Conservation (phyloP, 805 yeast species). For the Ogataea pini region DNA sequence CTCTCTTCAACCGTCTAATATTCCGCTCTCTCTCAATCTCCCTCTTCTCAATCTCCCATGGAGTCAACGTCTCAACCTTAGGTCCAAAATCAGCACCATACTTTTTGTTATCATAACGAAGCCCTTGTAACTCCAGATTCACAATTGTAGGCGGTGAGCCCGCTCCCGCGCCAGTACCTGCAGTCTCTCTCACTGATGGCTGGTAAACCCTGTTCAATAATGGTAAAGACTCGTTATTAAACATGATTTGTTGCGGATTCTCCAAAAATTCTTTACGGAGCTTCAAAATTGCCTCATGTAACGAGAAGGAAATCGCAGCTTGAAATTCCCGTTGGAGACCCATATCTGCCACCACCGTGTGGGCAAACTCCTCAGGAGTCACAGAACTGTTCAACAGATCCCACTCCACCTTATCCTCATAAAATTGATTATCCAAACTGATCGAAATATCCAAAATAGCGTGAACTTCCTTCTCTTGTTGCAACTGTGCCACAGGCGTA, state of each 20-base stretch:
- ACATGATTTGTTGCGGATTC: constrained; percentile 37
- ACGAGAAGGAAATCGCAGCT: constrained; percentile 84
- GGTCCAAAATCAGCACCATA: constrained; percentile 89
- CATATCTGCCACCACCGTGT: constrained; percentile 76
- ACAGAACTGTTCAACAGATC: constrained; percentile 57
- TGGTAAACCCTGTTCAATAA: constrained; percentile 36
- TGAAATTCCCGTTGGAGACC: constrained; percentile 83
- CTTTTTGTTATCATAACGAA: constrained; percentile 71
- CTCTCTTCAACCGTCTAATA: constrained; percentile 88
- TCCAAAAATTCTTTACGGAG: constrained; percentile 83
- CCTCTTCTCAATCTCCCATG: constrained; percentile 91
- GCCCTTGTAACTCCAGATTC: constrained; percentile 40
- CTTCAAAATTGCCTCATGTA: constrained; percentile 76
- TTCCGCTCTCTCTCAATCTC: constrained; percentile 94
- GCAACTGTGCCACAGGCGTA: constrained; percentile 57
- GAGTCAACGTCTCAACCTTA: constrained; percentile 77
- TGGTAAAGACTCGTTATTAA: constrained; percentile 38
- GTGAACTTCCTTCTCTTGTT: constrained; percentile 53
- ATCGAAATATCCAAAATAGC: constrained; percentile 81
- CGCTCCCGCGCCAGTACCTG: constrained; percentile 5
- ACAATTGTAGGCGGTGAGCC: constrained; percentile 9
- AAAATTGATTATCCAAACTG: constrained; percentile 77
- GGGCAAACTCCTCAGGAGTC: constrained; percentile 85
- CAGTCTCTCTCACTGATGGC: constrained; percentile 23
- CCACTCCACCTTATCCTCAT: constrained; percentile 95